phyloP scores from a whole-genome alignment of 345 rosid genomes.

The Euphorbia peplus region DNA sequence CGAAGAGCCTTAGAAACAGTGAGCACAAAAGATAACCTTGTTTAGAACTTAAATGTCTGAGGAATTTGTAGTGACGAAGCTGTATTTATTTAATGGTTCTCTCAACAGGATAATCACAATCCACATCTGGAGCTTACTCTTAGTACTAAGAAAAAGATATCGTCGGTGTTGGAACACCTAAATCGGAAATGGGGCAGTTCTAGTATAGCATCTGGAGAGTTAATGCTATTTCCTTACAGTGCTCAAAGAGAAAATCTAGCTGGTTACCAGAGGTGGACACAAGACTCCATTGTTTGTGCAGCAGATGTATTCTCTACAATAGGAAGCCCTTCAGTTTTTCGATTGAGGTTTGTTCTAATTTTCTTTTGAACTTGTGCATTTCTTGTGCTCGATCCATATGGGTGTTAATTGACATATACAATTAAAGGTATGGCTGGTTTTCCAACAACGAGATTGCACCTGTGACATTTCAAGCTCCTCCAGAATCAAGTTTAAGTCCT shows the following conservation, averaged over 20 bases:
- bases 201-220: constrained; percentile 73
- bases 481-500: constrained; percentile 34
- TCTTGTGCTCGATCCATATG: constrained; percentile 9
- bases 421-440: constrained; percentile 97
- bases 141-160: constrained; percentile 85
- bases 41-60: constrained; percentile 19
- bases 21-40: constrained; percentile 30
- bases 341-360: constrained; percentile 65
- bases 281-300: constrained; percentile 63
- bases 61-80: constrained; percentile 16
- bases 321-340: constrained; percentile 79
- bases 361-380: constrained; percentile 13
- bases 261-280: constrained; percentile 72
- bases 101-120: constrained; percentile 80
- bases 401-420: constrained; percentile 19
- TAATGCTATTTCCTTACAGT: constrained; percentile 73
- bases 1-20: constrained; percentile 89
- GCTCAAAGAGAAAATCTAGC: constrained; percentile 58
- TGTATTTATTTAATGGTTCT: constrained; percentile 17
- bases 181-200: constrained; percentile 95
- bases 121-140: constrained; percentile 98
- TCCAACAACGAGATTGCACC: constrained; percentile 40
- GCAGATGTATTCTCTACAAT: constrained; percentile 64
- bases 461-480: constrained; percentile 35
- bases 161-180: constrained; percentile 92